Evolutionary conservation across 371 early-diverging fungal genomes (phyloP).

Genomic region (Cladochytrium tenue): DNA sequence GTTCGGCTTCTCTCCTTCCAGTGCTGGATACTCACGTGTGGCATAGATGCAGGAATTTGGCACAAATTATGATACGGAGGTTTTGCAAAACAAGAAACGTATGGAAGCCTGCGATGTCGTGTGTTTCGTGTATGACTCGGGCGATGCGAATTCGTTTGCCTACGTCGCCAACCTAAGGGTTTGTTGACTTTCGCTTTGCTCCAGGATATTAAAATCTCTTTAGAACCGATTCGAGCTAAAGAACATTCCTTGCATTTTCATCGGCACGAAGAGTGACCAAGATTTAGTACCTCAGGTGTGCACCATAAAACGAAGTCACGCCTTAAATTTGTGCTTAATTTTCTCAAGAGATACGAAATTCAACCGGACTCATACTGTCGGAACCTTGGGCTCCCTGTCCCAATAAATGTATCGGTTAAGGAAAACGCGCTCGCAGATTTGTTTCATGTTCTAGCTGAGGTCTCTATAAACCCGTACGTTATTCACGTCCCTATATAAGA

Average conservation of each 20-base stretch:
- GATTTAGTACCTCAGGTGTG: conserved; percentile 84
- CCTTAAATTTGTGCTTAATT: too few relatives aligned
- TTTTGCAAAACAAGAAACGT: conserved; percentile 73
- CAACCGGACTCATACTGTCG: conserved; percentile 94
- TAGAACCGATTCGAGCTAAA: conserved; percentile 79
- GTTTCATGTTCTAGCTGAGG: conserved; percentile 79
- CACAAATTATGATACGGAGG: conserved; percentile 71
- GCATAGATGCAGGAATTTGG: conserved; percentile 95
- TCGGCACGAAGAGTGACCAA: conserved; percentile 91
- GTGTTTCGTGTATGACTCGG: conserved; percentile 91
- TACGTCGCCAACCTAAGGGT: conserved; percentile 84
- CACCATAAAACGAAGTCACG: too few relatives aligned
- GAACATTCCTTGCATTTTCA: conserved; percentile 83
- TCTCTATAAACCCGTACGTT: conserved; percentile 82
- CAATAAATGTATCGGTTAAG: conserved; percentile 82
- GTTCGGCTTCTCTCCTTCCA: conserved; percentile 27
- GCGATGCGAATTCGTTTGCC: conserved; percentile 89
- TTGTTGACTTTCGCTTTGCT: too few relatives aligned
- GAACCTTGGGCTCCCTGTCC: conserved; percentile 77
- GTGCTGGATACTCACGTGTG: too few relatives aligned
- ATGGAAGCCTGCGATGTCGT: conserved; percentile 88
- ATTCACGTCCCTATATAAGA: background rate
- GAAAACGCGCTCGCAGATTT: conserved; percentile 82
- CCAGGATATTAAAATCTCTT: too few relatives aligned
- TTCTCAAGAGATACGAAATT: conserved; percentile 71